Evolutionary conservation across 768 basidiomycete genomes (phyloP), one percentile per base, ranked within the genome.

Genomic region (Mrakia frigida): DNA sequence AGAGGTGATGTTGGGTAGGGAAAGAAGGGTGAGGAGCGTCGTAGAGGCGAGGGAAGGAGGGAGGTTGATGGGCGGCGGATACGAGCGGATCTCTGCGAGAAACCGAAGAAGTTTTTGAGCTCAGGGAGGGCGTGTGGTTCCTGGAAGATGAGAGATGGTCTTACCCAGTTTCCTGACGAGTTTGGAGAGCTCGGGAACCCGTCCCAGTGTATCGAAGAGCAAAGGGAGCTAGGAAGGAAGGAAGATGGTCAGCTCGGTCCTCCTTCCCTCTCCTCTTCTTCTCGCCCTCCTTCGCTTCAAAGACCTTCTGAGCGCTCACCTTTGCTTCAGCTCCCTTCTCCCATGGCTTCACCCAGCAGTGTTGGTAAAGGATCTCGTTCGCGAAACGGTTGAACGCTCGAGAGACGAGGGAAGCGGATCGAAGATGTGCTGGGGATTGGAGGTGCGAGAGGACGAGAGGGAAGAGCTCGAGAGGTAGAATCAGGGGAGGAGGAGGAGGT

Each of bases 321-420:
- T 72, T 76, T n/a, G n/a, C 31, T 11, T 76, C 70, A 25, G 75
- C 60, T 18, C 52, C 70, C 35, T 69, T 71, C 11, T 72, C 59
- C 76, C 76, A 77, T 1, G 76, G 76, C 37, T 70, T 60, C 9
- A 77, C 70, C 76, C 71, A 77, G 35, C 61, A 31, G 21, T 73
- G 71, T 3, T 3, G 4, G n/a, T 77, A 77, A 4, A 77, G 65
- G 11, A 67, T 14, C 37, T 77, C 76, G 33, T 53, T 63, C 1
- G 63, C 71, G n/a, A 67, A 77, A 25, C 13, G 14, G 18, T 65
- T 56, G 50, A 56, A 71, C 4, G 46, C 35, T 28, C 33, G 23
- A 50, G 50, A 67, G 35, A 71, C 63, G 71, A 77, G 71, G 13
- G 71, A 59, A 25, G 67, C 63, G 6, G 53, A 43, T 0, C 50